Evolutionary conservation across 495 filamentous ascomycete genomes (phyloP).

Genomic region (Xylaria intraflava): DNA sequence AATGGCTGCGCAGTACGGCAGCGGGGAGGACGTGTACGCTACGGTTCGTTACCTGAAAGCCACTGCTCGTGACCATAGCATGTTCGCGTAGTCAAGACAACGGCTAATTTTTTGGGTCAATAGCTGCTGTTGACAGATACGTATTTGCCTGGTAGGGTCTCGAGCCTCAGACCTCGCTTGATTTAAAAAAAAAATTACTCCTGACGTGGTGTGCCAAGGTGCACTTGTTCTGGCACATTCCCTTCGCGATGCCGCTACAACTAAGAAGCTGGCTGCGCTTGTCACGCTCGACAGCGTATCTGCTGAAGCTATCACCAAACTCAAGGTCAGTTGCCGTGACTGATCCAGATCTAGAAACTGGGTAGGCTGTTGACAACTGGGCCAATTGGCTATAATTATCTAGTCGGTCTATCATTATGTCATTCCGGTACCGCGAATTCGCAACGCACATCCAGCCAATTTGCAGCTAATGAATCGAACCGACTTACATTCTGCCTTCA

Average conservation of each 20-base stretch:
- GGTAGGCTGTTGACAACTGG: not conserved
- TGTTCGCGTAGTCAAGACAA: slow-evolving; percentile 3
- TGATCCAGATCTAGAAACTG: not conserved
- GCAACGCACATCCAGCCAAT: slow-evolving; percentile 70
- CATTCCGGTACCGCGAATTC: slow-evolving; percentile 73
- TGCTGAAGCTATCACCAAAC: slow-evolving; percentile 62
- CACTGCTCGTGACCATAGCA: not conserved
- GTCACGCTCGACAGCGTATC: slow-evolving; percentile 72
- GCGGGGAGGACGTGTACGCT: slow-evolving; percentile 49
- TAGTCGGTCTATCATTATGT: slow-evolving; percentile 84
- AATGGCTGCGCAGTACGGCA: slow-evolving; percentile 34
- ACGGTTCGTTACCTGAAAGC: slow-evolving; percentile 41
- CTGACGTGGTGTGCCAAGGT: slow-evolving; percentile 46
- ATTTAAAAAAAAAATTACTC: slow-evolving; percentile 15
- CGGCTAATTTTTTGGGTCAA: slow-evolving; percentile 22
- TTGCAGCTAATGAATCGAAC: slow-evolving; percentile 85
- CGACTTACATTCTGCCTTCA: slow-evolving; percentile 86
- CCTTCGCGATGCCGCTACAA: slow-evolving; percentile 82
- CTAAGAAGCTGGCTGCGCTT: slow-evolving; percentile 76
- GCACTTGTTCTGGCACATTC: slow-evolving; percentile 93
- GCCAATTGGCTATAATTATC: slow-evolving; percentile 27
- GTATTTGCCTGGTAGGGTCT: slow-evolving; percentile 74
- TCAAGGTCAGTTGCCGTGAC: slow-evolving; percentile 48
- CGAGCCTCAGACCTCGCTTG: slow-evolving; percentile 12
- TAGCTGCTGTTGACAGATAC: slow-evolving; percentile 85